Evolutionary conservation across 2,329 filamentous ascomycete species (phyloP).

Genomic region (Mollisiaceae sp.): DNA sequence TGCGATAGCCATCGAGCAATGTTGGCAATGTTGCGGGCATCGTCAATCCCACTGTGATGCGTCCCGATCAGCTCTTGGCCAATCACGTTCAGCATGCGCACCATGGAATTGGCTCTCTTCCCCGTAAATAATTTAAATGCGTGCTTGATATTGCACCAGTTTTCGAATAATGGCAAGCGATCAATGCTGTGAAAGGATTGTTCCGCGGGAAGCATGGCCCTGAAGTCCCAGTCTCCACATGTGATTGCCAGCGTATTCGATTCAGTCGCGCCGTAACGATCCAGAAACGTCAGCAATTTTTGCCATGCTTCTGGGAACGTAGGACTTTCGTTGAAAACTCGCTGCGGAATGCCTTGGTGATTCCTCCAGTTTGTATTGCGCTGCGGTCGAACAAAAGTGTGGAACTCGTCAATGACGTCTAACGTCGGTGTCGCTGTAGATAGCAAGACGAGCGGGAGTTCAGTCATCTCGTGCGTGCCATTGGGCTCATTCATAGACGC

Average conservation of each 20-base stretch:
- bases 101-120: conserved; percentile 29
- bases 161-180: conserved; percentile 22
- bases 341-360: conserved; percentile 19
- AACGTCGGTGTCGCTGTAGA: conserved; percentile 21
- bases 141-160: conserved; percentile 30
- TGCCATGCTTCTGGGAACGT: conserved; percentile 21
- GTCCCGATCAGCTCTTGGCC: conserved; percentile 25
- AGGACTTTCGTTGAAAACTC: conserved; percentile 19
- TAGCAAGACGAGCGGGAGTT: conserved; percentile 25
- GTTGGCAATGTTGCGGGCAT: conserved; percentile 25
- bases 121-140: conserved; percentile 25
- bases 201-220: conserved; percentile 24
- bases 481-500: conserved; percentile 23
- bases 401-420: conserved; percentile 22
- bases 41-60: conserved; percentile 28
- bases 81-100: conserved; percentile 28
- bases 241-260: conserved; percentile 27
- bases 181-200: conserved; percentile 20
- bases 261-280: conserved; percentile 18
- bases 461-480: conserved; percentile 23
- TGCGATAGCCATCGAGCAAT: conserved; percentile 26
- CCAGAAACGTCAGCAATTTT: conserved; percentile 19
- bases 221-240: conserved; percentile 28
- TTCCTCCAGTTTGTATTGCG: conserved; percentile 19
- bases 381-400: conserved; percentile 23